Base-by-base conservation (phyloP, 768 basidiomycete species). In the Mycena chlorophos region DNA sequence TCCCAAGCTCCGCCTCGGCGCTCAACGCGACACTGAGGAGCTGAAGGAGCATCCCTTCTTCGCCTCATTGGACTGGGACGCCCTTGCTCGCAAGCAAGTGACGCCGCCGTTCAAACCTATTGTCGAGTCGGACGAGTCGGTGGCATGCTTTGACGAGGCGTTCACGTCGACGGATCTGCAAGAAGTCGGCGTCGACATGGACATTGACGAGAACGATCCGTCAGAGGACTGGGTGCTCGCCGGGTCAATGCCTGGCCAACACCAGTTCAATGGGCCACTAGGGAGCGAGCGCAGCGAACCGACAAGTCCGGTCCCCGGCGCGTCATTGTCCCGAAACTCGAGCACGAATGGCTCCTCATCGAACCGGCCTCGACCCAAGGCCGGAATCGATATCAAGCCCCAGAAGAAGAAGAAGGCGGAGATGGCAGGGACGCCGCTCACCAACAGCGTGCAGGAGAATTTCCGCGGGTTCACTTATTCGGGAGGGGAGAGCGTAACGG, bases 11-110 rank as follows among this genome's bases (percentile, higher is more conserved):
- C 92, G 97, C 20, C 80, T 99, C 0, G 97, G 97, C 16, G 91
- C 97, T 0, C 80, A 82, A 37, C 86, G 92, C 25, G 97, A 98
- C 68, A 85, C 97, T 0, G 92, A 78, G 46, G 96, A 99, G 66
- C 84, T 98, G 56, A 98, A 98, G 68, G 94, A 92, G 64, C 97
- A 99, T 67, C 75, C 93, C 2, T 99, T 98, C 77, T 98, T 99
- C 78, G 80, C 82, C 62, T 72, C 76, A 27, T 93, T 98, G 67
- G 96, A 98, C 72, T 99, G 97, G 96, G 75, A 79, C 25, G 88
- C 91, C 1, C 82, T 99, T 34, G 83, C 87, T 22, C 79, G 78
- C 60, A 95, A 96, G 68, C 90, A 96, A 67, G 85, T 94, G 42
- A 92, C 94, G 0, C 96, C 97, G 3, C 97, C 97, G 1, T 99